These are phyloP conservation scores for Lantana camara DNA, from an alignment of 257 asterid species.

Conservation along the genomic window DNA sequence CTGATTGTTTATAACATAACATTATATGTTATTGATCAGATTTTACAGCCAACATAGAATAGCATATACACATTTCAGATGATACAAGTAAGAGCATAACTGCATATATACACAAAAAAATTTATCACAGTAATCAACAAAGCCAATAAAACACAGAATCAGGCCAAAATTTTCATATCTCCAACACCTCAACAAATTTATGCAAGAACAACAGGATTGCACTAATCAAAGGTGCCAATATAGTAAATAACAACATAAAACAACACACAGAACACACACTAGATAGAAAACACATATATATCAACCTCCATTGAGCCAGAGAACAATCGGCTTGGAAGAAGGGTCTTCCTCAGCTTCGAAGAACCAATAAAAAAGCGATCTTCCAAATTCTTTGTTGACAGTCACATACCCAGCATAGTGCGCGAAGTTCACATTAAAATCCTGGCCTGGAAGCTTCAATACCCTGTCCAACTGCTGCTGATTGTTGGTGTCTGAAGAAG, in stretches of 20 bases:
- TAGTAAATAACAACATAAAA: neutral
- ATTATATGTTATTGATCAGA: neutral
- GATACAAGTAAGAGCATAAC: too few relatives aligned
- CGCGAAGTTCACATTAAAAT: conserved; percentile 71
- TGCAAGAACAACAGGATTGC: neutral
- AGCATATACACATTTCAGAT: neutral
- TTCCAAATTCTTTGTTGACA: conserved; percentile 69
- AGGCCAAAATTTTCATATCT: neutral
- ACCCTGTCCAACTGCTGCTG: conserved; percentile 68
- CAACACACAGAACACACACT: neutral
- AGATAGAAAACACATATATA: neutral
- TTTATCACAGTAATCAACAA: neutral
- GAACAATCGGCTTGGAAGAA: conserved; percentile 85
- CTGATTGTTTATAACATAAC: conserved; percentile 7
- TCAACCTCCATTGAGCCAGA: conserved; percentile 98
- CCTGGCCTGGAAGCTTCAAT: conserved; percentile 71
- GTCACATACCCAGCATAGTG: conserved; percentile 78
- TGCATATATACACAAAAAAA: too few relatives aligned
- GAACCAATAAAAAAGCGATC: conserved; percentile 88
- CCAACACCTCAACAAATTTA: neutral
- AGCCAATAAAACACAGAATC: neutral
- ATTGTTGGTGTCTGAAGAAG: conserved; percentile 31
- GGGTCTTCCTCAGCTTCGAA: conserved; percentile 89
- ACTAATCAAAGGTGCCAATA: neutral
- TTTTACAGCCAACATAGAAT: neutral